Evolutionary conservation across 2,329 filamentous ascomycete genomes (phyloP), one percentile per base, ranked within the genome.

Genomic region (Fusarium sp.): DNA sequence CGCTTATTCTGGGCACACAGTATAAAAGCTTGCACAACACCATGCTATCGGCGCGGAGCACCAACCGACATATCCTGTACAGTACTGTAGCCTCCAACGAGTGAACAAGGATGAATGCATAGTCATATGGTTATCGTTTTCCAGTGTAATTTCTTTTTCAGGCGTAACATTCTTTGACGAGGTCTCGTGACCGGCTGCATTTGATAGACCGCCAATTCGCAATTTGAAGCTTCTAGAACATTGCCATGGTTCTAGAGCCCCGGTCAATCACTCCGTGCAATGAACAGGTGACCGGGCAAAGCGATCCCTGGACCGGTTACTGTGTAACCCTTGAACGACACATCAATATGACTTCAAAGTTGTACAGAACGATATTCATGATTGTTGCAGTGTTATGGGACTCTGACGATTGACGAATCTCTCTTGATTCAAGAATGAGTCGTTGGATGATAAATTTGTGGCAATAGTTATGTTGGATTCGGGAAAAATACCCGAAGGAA

Each of bases 151-250:
- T 27, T 15, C 15, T 25, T 22, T 27, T n/a, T 32, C 34, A 25
- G 27, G 27, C 11, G 24, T 8, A 49, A n/a, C 18, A 11, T 32
- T 15, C 9, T 24, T 29, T 25, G 20, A 51, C 18, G 22, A 60
- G 15, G 27, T 43, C 40, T 42, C 60, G 46, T 66, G 63, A 43
- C 50, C 15, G 46, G 55, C 50, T 62, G 46, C 34, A 42, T 47
- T 27, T 64, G 29, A 43, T 29, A 71, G 52, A 69, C 63, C 63
- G 49, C 63, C n/a, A 67, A 61, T 62, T 61, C 63, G 40, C 22
- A 66, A 42, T 42, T 40, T 59, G 54, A 58, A 66, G 43, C 50
- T 71, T 71, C 69, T 71, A 70, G 69, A 71, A 72, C 44, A 56
- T 45, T 53, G 42, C 8, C 56, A 29, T 42, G 49, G 61, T 70